Percentiles rank a stretch among this genome's conserved stretches.
phyloP scores from a whole-genome alignment of 2,329 filamentous ascomycete genomes.

The Cytospora mali region DNA sequence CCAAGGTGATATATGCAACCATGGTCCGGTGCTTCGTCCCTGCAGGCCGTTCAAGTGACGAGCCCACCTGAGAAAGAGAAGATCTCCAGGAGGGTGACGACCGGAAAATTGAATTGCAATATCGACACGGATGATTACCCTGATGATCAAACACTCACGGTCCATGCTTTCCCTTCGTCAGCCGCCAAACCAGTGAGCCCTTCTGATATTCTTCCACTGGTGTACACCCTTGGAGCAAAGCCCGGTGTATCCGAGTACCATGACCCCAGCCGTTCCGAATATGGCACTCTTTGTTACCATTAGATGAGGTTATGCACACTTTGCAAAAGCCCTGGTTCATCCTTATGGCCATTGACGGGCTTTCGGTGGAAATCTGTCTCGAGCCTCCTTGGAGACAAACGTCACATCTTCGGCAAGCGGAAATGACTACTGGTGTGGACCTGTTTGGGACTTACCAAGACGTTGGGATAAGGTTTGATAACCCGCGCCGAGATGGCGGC shows the following conservation, averaged over 20 bases:
- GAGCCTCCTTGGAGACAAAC: background rate
- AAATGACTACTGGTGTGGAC: no score
- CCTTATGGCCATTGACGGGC: no score
- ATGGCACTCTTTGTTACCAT: background rate
- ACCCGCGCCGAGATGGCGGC: background rate
- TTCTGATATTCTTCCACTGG: background rate
- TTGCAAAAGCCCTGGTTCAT: background rate
- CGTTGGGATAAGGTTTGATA: background rate
- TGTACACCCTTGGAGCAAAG: background rate
- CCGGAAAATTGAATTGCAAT: background rate
- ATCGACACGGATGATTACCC: background rate
- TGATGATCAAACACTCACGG: background rate
- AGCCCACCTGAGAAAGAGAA: background rate
- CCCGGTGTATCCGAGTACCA: background rate
- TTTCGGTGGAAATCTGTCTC: no score
- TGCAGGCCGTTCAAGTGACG: background rate
- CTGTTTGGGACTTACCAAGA: background rate
- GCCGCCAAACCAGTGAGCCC: background rate
- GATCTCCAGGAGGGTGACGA: no score
- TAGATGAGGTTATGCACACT: background rate
- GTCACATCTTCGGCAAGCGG: background rate
- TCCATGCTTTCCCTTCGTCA: background rate
- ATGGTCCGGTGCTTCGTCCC: background rate
- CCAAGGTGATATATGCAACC: background rate
- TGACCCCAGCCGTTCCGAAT: background rate